Evolutionary conservation across 2,329 filamentous ascomycete genomes (phyloP).

Genomic region (Xylaria hypoxylon): DNA sequence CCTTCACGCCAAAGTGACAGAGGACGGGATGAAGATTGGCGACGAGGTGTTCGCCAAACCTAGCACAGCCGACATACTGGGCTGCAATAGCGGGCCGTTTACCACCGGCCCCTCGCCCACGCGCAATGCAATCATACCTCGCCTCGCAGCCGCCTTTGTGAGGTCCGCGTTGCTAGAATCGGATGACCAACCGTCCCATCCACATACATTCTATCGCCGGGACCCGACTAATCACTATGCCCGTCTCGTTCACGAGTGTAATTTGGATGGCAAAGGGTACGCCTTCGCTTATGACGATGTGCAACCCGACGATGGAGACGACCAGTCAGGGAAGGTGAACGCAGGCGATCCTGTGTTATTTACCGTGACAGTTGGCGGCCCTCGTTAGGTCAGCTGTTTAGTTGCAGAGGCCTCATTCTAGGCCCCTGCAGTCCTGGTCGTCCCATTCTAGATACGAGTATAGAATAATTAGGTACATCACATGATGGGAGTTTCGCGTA

Average conservation of each 20-base stretch:
- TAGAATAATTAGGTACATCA: neutral
- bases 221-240: slow-evolving; percentile 68
- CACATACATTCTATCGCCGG: slow-evolving; percentile 53
- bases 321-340: slow-evolving; percentile 68
- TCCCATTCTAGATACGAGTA: slow-evolving; percentile 2
- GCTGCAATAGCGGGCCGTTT: slow-evolving; percentile 73
- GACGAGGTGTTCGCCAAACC: slow-evolving; percentile 65
- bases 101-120: slow-evolving; percentile 54
- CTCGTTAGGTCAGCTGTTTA: neutral
- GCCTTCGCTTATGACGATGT: slow-evolving; percentile 73
- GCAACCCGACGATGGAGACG: slow-evolving; percentile 60
- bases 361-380: slow-evolving; percentile 64
- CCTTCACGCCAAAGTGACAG: slow-evolving; percentile 62
- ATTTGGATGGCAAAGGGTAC: slow-evolving; percentile 67
- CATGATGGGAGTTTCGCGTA: neutral
- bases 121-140: slow-evolving; percentile 61
- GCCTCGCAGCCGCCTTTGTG: slow-evolving; percentile 62
- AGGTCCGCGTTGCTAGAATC: slow-evolving; percentile 64
- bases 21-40: slow-evolving; percentile 54
- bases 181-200: slow-evolving; percentile 56
- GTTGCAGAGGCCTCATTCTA: neutral
- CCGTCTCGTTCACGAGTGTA: slow-evolving; percentile 66
- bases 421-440: neutral
- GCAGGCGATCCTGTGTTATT: slow-evolving; percentile 62
- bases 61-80: slow-evolving; percentile 72